Evolutionary conservation across 2,329 filamentous ascomycete species (phyloP).

Genomic region (Cytospora schulzeri): DNA sequence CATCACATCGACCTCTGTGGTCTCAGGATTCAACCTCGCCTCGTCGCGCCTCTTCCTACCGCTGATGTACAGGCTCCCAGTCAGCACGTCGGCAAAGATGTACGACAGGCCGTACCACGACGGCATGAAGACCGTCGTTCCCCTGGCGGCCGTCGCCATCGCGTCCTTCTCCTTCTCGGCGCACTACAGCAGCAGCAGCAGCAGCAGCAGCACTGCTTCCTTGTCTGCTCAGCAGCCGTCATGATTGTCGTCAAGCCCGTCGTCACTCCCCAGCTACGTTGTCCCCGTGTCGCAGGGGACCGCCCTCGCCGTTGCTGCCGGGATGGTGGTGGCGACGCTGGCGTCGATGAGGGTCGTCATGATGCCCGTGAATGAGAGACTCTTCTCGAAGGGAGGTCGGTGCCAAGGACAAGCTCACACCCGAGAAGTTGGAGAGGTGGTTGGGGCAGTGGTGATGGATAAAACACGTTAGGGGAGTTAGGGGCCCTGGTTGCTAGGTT

Average conservation of each 20-base stretch:
- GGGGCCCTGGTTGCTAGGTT: constrained; percentile 14
- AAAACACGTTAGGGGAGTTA: constrained; percentile 16
- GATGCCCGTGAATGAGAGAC: constrained; percentile 20
- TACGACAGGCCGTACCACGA: constrained; percentile 18
- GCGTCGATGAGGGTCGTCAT: constrained; percentile 17
- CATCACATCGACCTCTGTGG: constrained; percentile 12
- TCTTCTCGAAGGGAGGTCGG: constrained; percentile 16
- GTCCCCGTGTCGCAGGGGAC: neutral
- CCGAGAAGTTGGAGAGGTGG: constrained; percentile 12
- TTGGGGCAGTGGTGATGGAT: constrained; percentile 19
- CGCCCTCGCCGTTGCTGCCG: constrained; percentile 7
- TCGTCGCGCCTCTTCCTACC: constrained; percentile 20
- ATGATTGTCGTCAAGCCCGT: too few relatives aligned
- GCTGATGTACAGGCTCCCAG: constrained; percentile 12
- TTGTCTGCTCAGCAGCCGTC: too few relatives aligned
- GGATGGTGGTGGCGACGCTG: constrained; percentile 14
- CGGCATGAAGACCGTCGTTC: constrained; percentile 20
- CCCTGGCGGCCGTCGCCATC: constrained; percentile 16
- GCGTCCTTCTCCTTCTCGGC: constrained; percentile 7
- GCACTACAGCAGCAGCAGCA: neutral
- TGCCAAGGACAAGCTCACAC: constrained; percentile 2
- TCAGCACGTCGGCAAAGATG: constrained; percentile 5
- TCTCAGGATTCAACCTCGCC: constrained; percentile 21
- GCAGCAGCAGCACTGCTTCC: neutral
- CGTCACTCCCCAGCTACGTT: neutral